Evolutionary conservation across 768 basidiomycete species (phyloP), one percentile per base, ranked within the genome.

Genomic region (Candolleomyces eurysporus): DNA sequence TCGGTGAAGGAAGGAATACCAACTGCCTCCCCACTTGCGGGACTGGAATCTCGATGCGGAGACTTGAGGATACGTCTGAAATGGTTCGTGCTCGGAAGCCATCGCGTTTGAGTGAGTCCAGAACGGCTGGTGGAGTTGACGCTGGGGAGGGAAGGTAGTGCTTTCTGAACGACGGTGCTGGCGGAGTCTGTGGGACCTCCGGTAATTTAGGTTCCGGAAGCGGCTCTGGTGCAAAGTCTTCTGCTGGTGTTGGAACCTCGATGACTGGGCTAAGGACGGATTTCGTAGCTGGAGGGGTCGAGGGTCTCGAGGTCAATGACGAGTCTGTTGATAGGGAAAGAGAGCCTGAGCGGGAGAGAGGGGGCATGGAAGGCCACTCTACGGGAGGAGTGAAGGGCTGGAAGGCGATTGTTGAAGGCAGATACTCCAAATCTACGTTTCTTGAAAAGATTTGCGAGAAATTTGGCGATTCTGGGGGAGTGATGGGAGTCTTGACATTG

Each of bases 381-480:
- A 46, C 13, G 4, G 59, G 59, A 45, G 59, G 59, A n/a, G 59
- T 60, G 48, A 61, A 63, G 5, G 58, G 51, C 22, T 51, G 57
- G 58, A 63, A 60, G 0, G 60, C n/a, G 39, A 49, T 48, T 30
- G 53, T 50, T 31, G 42, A 58, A 26, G 36, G 61, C 30, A 59
- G 32, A 48, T 19, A 26, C n/a, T 48, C 48, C 22, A 39, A 10
- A 19, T 48, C 55, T 48, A 30, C 39, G 39, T 51, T 31, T 48
- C 26, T 58, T 21, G 64, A 63, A 30, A 69, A 36, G 5, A 65
- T 59, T 22, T 64, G 46, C n/a, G 71, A 72, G 57, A 68, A 64
- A 30, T 69, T 68, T 14, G 71, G 73, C 13, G 75, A 74, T 30
- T 72, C 73, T 13, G 75, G 75, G 4, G 75, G 75, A 10, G 75